These are phyloP conservation scores for Thielaviopsis populi DNA, from an alignment of 2,329 filamentous ascomycete genomes.

Conservation along the genomic window DNA sequence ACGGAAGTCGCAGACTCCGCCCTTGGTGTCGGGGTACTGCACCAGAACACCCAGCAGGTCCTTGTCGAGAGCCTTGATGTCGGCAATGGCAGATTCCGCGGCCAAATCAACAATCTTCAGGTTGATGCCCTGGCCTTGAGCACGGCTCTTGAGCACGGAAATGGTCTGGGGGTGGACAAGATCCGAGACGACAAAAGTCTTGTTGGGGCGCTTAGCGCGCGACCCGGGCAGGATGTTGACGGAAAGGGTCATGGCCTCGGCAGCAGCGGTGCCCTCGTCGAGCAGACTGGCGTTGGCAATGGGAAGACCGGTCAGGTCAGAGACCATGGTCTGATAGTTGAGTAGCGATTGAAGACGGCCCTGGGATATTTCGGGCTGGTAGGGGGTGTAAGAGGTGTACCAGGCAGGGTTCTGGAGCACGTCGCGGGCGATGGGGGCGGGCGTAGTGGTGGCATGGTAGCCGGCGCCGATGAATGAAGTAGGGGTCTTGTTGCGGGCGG, in stretches of 20 bases:
- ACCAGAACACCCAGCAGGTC: slow-evolving; percentile 78
- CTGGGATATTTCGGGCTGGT: slow-evolving; percentile 95
- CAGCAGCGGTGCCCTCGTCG: slow-evolving; percentile 82
- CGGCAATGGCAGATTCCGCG: slow-evolving; percentile 41
- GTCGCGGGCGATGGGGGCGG: slow-evolving; percentile 83
- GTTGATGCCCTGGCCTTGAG: slow-evolving; percentile 79
- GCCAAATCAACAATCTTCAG: slow-evolving; percentile 60
- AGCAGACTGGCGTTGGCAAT: slow-evolving; percentile 84
- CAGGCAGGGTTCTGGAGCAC: slow-evolving; percentile 84
- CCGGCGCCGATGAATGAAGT: slow-evolving; percentile 72
- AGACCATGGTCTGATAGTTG: slow-evolving; percentile 90
- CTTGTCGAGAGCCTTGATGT: slow-evolving; percentile 59
- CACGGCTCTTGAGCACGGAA: slow-evolving; percentile 67
- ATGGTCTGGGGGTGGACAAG: slow-evolving; percentile 75
- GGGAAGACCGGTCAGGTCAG: slow-evolving; percentile 71
- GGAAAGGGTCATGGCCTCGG: slow-evolving; percentile 91
- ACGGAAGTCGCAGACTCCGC: slow-evolving; percentile 62
- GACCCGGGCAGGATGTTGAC: slow-evolving; percentile 42
- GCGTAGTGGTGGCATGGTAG: slow-evolving; percentile 76
- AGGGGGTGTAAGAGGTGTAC: slow-evolving; percentile 97
- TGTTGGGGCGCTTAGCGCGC: slow-evolving; percentile 58
- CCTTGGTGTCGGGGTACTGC: slow-evolving; percentile 88
- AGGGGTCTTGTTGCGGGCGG: slow-evolving; percentile 27
- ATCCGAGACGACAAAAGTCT: slow-evolving; percentile 72
- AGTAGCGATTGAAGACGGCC: slow-evolving; percentile 80